These are phyloP conservation scores for Candida sanyaensis DNA, from an alignment of 1,139 yeast species.

Conservation along the genomic window DNA sequence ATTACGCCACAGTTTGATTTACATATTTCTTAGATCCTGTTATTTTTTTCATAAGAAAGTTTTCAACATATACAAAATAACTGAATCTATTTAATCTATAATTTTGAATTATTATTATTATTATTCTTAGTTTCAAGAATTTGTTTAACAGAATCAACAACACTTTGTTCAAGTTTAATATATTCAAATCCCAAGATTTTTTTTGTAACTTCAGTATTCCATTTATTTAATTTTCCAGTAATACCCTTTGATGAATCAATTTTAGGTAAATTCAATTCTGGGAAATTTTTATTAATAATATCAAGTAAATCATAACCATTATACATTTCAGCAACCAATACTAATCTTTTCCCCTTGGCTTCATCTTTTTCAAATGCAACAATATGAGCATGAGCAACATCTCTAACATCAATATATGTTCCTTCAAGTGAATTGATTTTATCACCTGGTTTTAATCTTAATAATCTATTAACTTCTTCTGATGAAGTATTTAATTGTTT, in stretches of 20 bases:
- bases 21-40: no score
- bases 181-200: constrained; percentile 36
- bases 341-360: constrained; percentile 24
- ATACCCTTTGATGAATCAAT: constrained; percentile 17
- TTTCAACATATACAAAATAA: no score
- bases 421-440: constrained; percentile 18
- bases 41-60: no score
- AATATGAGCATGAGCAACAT: constrained; percentile 54
- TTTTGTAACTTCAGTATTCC: constrained; percentile 29
- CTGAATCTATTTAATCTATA: background rate
- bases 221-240: background rate
- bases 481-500: constrained; percentile 27
- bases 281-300: constrained; percentile 25
- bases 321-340: constrained; percentile 26
- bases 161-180: constrained; percentile 31
- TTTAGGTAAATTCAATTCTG: constrained; percentile 9
- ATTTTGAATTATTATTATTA: background rate
- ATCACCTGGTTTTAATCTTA: constrained; percentile 18
- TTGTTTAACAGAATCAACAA: constrained; percentile 34
- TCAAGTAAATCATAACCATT: constrained; percentile 33
- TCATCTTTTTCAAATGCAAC: constrained; percentile 34
- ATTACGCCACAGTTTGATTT: no score
- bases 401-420: constrained; percentile 49
- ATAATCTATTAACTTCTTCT: constrained; percentile 27
- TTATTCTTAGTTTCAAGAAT: background rate